A percentile compares a stretch with the other conserved stretches of the same genome.
Conservation (phyloP, 805 yeast genomes). For the Candida yuanshanica region DNA sequence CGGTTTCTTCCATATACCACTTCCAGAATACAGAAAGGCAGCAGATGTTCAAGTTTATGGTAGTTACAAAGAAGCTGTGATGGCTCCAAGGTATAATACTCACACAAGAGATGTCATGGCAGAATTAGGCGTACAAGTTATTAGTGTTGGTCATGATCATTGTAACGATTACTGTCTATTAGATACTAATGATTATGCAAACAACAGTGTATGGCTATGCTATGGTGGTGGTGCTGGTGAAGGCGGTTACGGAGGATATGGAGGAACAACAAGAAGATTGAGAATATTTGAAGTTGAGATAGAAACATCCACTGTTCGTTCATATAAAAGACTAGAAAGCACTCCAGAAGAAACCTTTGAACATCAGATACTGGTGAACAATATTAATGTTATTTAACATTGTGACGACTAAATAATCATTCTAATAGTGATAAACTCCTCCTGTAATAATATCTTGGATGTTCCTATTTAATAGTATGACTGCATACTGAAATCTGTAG, state of each 20-base stretch:
- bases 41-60: slow-evolving; percentile 50
- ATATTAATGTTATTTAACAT: background rate
- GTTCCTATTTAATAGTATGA: slow-evolving; percentile 30
- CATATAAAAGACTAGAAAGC: slow-evolving; percentile 73
- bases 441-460: slow-evolving; percentile 29
- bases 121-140: slow-evolving; percentile 65
- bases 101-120: slow-evolving; percentile 51
- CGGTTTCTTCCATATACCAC: slow-evolving; percentile 94
- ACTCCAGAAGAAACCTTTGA: slow-evolving; percentile 42
- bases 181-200: slow-evolving; percentile 32
- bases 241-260: slow-evolving; percentile 95
- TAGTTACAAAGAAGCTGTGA: slow-evolving; percentile 58
- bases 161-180: slow-evolving; percentile 84
- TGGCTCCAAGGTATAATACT: slow-evolving; percentile 70
- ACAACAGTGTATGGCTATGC: slow-evolving; percentile 66
- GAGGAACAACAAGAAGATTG: slow-evolving; percentile 76
- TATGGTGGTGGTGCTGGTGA: slow-evolving; percentile 93
- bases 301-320: slow-evolving; percentile 32
- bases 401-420: slow-evolving; percentile 2
- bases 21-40: slow-evolving; percentile 70
- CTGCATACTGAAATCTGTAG: slow-evolving; percentile 34
- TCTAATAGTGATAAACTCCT: slow-evolving; percentile 9
- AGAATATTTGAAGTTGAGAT: slow-evolving; percentile 67
- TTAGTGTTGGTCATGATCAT: slow-evolving; percentile 92
- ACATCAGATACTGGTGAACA: slow-evolving; percentile 32